Conservation (phyloP, 2,329 filamentous ascomycete species). For the Lasiodiplodia gonubiensis region DNA sequence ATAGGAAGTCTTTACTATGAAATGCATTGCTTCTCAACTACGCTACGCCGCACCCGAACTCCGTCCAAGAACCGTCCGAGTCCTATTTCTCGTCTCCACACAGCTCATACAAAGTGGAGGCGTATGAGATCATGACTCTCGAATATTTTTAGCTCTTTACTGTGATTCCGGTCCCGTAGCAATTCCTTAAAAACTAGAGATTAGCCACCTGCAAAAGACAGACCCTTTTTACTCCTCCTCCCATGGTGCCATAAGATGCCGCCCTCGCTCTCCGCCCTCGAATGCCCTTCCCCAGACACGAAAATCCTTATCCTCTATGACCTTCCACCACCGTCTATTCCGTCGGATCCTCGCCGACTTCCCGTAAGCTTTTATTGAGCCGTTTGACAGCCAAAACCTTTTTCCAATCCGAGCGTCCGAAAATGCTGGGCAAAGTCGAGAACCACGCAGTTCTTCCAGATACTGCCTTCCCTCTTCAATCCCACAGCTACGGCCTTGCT, state of each 20-base stretch:
- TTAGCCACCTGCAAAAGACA: background rate
- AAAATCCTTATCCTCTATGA: background rate
- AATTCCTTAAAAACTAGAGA: background rate
- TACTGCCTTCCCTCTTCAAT: background rate
- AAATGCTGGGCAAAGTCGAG: background rate
- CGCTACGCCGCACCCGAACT: background rate
- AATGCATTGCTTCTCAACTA: background rate
- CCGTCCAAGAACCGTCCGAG: slow-evolving; percentile 8
- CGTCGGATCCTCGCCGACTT: background rate
- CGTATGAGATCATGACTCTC: slow-evolving; percentile 1
- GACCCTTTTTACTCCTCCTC: background rate
- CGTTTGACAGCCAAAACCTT: background rate
- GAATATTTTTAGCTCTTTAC: background rate
- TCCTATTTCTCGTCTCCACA: background rate
- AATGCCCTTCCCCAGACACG: background rate
- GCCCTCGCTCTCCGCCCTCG: background rate
- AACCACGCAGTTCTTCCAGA: background rate
- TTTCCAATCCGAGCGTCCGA: background rate
- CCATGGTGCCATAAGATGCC: background rate
- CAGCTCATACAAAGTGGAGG: background rate
- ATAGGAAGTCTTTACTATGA: background rate
- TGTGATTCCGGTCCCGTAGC: background rate
- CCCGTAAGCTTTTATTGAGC: background rate
- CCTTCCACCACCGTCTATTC: slow-evolving; percentile 3
- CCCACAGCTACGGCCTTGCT: background rate